phyloP scores from a whole-genome alignment of 345 rosid genomes.

The Ceriops decandra region DNA sequence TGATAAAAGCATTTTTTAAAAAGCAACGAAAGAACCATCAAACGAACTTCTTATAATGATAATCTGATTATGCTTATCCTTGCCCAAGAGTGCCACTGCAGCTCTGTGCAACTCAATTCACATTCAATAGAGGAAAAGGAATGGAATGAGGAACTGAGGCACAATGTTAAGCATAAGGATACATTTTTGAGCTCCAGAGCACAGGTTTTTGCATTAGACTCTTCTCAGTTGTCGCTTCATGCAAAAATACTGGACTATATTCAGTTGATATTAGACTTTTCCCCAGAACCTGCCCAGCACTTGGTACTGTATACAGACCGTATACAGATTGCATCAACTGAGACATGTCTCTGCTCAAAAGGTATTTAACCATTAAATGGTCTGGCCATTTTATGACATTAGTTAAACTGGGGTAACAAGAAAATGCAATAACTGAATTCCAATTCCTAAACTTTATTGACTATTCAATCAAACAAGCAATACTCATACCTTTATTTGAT shows the following conservation, averaged over 20 bases:
- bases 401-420: background rate
- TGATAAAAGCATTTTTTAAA: too few species aligned
- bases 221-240: background rate
- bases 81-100: background rate
- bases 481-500: conserved; percentile 65
- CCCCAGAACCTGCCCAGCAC: too few species aligned
- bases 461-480: background rate
- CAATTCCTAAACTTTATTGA: conserved; percentile 5
- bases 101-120: background rate
- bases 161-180: background rate
- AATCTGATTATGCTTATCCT: background rate
- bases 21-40: too few species aligned
- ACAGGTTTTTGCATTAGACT: background rate
- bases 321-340: background rate
- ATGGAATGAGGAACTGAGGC: background rate
- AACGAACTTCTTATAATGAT: background rate
- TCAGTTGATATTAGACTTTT: too few species aligned
- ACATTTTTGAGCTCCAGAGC: background rate
- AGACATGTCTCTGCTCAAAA: background rate
- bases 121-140: background rate
- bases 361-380: background rate
- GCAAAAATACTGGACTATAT: background rate
- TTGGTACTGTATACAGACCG: background rate
- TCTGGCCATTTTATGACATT: background rate
- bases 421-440: background rate